Base-by-base conservation (phyloP, 2,329 filamentous ascomycete genomes). In the Daldinia eschscholtzii region DNA sequence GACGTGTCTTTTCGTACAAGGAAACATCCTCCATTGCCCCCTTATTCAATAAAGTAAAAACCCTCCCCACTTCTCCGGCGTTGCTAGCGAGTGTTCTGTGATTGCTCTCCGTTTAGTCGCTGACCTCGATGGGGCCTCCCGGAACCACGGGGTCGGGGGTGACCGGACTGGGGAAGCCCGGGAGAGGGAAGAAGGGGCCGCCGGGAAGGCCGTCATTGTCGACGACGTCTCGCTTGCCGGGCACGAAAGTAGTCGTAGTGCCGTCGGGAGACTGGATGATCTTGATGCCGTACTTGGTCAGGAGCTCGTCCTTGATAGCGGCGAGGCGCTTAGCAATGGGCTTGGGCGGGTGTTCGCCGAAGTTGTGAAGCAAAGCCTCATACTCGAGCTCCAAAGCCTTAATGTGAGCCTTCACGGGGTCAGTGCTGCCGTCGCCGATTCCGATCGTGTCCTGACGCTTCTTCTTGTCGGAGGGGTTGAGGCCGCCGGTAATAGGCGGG, bases 261-360 rank as follows among this genome's bases (percentile, higher is more conserved):
- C 79, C 79, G 52, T 79, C 78, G 26, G 79, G 78, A 0, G 75
- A 76, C 58, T 76, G 67, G 46, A 79, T 53, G 67, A 81, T 79
- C 46, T 71, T 74, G 70, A 80, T 77, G 64, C 79, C 79, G 71
- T 80, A 80, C 59, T 76, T 75, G 50, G 59, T 64, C 44, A 72
- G 69, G 48, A 80, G 78, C 66, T 77, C 76, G 41, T 67, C 68
- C 58, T 70, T 57, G 65, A 78, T 76, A 6, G 66, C 71, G 57
- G 67, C 60, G n/a, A 77, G 60, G 41, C 73, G 71, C 59, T 72
- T 61, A 23, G 70, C 65, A 23, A 76, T 50, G 37, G 64, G 62
- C 68, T 69, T 63, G 5, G 76, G 76, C 12, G 72, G 72, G 52
- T 68, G 56, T 4, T 55, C 50, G 33, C 73, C 75, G 69, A 74